A percentile compares a stretch with the other conserved stretches of the same genome.
Evolutionary conservation across 2,329 filamentous ascomycete species (phyloP).

Genomic region (Phialophora chinensis): DNA sequence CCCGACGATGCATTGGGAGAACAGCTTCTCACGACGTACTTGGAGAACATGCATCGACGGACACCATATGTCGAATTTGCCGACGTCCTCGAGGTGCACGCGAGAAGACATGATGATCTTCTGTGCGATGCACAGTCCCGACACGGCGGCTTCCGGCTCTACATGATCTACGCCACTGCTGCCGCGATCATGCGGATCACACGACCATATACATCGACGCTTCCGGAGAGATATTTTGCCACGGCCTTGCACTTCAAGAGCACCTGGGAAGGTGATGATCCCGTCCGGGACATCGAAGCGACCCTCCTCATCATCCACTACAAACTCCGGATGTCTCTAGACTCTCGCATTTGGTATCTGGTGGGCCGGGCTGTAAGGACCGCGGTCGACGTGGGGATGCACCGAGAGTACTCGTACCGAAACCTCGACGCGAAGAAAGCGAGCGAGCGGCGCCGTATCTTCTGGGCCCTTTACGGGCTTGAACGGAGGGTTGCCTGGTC

Average conservation of each 20-base stretch:
- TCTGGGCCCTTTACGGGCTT: not conserved
- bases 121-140: no score
- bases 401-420: conserved; percentile 8
- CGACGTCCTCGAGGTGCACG: not conserved
- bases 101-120: not conserved
- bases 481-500: conserved; percentile 8
- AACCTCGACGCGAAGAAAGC: not conserved
- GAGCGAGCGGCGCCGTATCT: conserved; percentile 2
- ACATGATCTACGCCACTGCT: conserved; percentile 2
- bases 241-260: conserved; percentile 4
- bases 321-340: conserved; percentile 4
- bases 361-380: conserved; percentile 3
- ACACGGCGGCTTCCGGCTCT: not conserved
- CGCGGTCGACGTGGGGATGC: conserved; percentile 7
- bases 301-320: conserved; percentile 7
- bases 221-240: conserved; percentile 5
- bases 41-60: conserved; percentile 2
- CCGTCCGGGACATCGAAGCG: conserved; percentile 11
- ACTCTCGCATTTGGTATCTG: conserved; percentile 9
- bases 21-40: not conserved
- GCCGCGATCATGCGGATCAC: conserved; percentile 5
- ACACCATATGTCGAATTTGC: not conserved
- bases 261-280: conserved; percentile 4
- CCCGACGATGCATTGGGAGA: not conserved
- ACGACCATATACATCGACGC: not conserved